phyloP scores from a whole-genome alignment of 1,139 yeast species.

The Pichia sp. region DNA sequence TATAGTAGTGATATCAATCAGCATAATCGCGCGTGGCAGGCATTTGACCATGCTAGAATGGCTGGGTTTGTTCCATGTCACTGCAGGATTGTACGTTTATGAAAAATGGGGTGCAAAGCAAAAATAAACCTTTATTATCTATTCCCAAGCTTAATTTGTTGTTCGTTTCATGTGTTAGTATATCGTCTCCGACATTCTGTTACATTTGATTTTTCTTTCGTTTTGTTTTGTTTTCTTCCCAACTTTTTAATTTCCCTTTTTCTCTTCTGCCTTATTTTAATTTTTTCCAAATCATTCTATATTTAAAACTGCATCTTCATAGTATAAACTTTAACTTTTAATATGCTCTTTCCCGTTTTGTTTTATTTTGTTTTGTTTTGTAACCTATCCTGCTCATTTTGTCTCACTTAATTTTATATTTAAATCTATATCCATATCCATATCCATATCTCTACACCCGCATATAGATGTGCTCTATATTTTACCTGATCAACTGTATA shows the following conservation, averaged over 20 bases:
- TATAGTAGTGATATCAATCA: slow-evolving; percentile 74
- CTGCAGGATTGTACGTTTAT: slow-evolving; percentile 43
- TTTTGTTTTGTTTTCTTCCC: neutral
- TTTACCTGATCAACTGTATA: neutral
- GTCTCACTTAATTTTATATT: too few relatives aligned
- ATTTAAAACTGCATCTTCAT: neutral
- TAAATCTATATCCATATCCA: neutral
- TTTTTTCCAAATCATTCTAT: neutral
- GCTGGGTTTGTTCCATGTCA: slow-evolving; percentile 50
- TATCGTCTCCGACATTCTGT: neutral
- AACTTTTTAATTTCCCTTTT: neutral
- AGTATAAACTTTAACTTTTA: neutral
- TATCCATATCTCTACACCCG: too few relatives aligned
- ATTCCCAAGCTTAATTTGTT: neutral
- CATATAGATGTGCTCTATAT: neutral
- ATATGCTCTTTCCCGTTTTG: too few relatives aligned
- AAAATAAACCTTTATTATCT: neutral
- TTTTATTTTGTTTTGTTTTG: too few relatives aligned
- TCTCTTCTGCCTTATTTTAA: neutral
- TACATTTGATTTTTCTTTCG: neutral
- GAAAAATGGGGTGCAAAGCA: slow-evolving; percentile 60
- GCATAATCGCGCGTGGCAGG: slow-evolving; percentile 75
- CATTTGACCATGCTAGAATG: slow-evolving; percentile 52
- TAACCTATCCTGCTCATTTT: too few relatives aligned
- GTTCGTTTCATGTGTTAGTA: neutral